These are phyloP conservation scores for Corymbia citriodora DNA, from an alignment of 441 rosid genomes.

Conservation along the genomic window DNA sequence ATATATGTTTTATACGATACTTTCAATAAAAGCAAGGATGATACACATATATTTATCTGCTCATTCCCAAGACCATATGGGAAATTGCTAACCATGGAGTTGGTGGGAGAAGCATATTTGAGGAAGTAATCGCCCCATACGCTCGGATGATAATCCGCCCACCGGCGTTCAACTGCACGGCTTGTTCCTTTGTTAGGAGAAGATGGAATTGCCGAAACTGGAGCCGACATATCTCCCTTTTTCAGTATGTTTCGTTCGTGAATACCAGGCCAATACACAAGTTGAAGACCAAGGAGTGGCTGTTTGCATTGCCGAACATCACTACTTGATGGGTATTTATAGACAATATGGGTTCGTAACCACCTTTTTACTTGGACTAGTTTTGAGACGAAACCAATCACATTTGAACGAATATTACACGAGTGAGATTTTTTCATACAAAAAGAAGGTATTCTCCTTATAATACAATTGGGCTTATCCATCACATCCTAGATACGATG, in stretches of 20 bases:
- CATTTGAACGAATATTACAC: background rate
- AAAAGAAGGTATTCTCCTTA: background rate
- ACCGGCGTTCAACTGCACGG: background rate
- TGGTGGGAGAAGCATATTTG: background rate
- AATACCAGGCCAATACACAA: background rate
- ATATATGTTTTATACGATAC: background rate
- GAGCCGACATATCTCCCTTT: background rate
- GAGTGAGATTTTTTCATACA: background rate
- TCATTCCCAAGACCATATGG: background rate
- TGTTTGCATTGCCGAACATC: background rate
- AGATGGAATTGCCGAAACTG: background rate
- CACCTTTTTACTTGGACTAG: background rate
- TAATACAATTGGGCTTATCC: no score
- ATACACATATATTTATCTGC: background rate
- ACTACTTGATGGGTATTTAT: background rate
- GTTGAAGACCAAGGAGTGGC: background rate
- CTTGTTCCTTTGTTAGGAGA: background rate
- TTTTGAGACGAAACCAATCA: background rate
- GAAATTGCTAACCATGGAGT: background rate
- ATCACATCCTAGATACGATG: background rate
- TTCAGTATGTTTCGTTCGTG: background rate
- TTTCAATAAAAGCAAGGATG: background rate
- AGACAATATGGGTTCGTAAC: background rate
- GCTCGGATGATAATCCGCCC: background rate
- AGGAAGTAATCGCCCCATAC: background rate